Evolutionary conservation across 2,329 filamentous ascomycete species (phyloP).

Genomic region (Tolypocladium tundrense): DNA sequence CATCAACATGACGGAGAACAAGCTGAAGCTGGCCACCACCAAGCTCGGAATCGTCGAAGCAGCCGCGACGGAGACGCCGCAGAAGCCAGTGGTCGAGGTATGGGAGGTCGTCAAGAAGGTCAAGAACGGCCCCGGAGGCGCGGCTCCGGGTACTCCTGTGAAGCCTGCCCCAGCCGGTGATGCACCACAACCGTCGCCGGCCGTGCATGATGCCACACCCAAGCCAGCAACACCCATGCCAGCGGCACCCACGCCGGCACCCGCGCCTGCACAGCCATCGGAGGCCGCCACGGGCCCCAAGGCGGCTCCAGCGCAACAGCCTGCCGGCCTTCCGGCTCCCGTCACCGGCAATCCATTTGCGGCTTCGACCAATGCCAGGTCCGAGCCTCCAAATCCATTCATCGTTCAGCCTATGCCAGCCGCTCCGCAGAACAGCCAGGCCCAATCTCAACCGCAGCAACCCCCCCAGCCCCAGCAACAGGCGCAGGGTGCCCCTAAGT

Average conservation of each 20-base stretch:
- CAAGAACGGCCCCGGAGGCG: constrained; percentile 35
- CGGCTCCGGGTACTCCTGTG: constrained; percentile 7
- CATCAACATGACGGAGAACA: constrained; percentile 70
- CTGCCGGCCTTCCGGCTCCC: constrained; percentile 10
- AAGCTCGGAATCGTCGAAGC: constrained; percentile 72
- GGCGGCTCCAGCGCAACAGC: constrained; percentile 7
- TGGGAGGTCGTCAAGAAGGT: constrained; percentile 77
- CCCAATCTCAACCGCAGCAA: constrained; percentile 2
- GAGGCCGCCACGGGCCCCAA: constrained; percentile 4
- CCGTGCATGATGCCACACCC: background rate
- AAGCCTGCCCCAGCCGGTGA: constrained; percentile 1
- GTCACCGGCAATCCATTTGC: constrained; percentile 23
- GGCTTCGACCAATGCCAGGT: constrained; percentile 8
- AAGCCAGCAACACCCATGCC: constrained; percentile 2
- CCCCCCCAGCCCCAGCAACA: constrained; percentile 12
- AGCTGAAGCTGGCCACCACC: constrained; percentile 50
- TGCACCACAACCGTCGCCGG: background rate
- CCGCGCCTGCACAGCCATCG: constrained; percentile 7
- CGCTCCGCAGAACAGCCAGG: constrained; percentile 2
- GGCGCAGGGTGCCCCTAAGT: constrained; percentile 14
- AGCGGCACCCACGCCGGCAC: background rate
- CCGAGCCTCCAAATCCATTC: constrained; percentile 18
- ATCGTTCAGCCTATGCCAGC: constrained; percentile 2
- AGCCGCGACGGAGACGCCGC: constrained; percentile 75
- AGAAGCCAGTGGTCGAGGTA: constrained; percentile 74